These are phyloP conservation scores for Pharus latifolius DNA, from an alignment of 176 grass and related monocot species.

Conservation along the genomic window DNA sequence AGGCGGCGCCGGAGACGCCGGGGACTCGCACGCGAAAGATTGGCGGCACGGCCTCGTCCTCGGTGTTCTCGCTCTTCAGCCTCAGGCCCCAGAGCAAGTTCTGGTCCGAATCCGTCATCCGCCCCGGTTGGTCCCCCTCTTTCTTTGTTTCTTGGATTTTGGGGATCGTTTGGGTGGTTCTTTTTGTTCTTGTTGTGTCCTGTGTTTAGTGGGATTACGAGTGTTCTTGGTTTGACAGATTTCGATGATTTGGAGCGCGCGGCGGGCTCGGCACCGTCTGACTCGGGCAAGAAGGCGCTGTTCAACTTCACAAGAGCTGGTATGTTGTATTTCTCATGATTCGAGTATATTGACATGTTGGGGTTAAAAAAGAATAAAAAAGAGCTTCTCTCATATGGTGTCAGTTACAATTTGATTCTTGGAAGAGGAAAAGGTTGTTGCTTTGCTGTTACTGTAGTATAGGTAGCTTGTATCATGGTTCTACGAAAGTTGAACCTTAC, in stretches of 20 bases:
- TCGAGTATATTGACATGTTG: no score
- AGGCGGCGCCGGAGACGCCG: constrained; percentile 35
- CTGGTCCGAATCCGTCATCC: constrained; percentile 87
- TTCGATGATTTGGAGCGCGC: constrained; percentile 74
- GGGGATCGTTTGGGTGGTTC: no score
- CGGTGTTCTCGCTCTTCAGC: constrained; percentile 91
- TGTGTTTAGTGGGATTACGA: neutral
- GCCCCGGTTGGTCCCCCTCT: constrained; percentile 29
- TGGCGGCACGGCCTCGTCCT: constrained; percentile 6
- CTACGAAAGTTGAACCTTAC: no score
- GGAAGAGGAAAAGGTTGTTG: no score
- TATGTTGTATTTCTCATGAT: constrained; percentile 5
- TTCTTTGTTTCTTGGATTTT: neutral
- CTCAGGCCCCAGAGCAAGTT: constrained; percentile 81
- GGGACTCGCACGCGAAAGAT: constrained; percentile 58
- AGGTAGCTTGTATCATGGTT: no score
- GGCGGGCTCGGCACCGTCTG: constrained; percentile 30
- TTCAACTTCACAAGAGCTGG: constrained; percentile 86
- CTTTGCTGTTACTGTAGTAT: no score
- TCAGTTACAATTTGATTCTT: no score
- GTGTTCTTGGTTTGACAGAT: constrained; percentile 37
- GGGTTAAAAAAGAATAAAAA: no score
- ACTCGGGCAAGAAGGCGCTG: constrained; percentile 36
- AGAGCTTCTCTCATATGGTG: no score
- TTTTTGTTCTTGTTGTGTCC: neutral